phyloP scores from a whole-genome alignment of 257 asterid species.

The Gentiana dahurica region DNA sequence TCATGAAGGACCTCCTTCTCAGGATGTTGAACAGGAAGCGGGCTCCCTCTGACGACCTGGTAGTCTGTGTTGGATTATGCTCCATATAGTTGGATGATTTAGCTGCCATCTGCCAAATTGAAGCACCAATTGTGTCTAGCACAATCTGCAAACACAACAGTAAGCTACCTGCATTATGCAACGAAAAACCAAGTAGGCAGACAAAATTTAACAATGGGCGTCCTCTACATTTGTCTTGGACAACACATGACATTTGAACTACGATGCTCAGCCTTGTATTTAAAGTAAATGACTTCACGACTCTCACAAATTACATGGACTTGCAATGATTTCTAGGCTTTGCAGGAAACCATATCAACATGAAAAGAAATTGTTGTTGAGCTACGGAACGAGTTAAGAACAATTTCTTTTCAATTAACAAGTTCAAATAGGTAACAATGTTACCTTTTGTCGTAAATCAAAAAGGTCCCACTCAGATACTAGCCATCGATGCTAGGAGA shows the following conservation, averaged over 20 bases:
- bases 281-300: no score
- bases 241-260: no score
- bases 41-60: conserved; percentile 19
- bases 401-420: no score
- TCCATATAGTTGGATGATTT: conserved; percentile 34
- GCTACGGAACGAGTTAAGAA: not conserved
- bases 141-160: conserved; percentile 44
- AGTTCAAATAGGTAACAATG: no score
- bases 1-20: conserved; percentile 22
- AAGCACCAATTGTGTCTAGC: conserved; percentile 59
- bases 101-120: conserved; percentile 92
- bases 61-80: conserved; percentile 15
- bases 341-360: not conserved
- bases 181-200: no score
- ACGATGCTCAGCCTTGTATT: no score
- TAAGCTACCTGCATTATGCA: conserved; percentile 7
- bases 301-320: not conserved
- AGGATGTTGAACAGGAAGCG: conserved; percentile 2
- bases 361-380: no score
- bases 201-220: no score
- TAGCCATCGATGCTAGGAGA: conserved; percentile 83
- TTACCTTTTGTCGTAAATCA: conserved; percentile 70
- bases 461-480: conserved; percentile 84
- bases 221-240: no score
- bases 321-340: not conserved